These are phyloP conservation scores for Clarireedia hainanense DNA, from an alignment of 2,329 filamentous ascomycete genomes.

Conservation along the genomic window DNA sequence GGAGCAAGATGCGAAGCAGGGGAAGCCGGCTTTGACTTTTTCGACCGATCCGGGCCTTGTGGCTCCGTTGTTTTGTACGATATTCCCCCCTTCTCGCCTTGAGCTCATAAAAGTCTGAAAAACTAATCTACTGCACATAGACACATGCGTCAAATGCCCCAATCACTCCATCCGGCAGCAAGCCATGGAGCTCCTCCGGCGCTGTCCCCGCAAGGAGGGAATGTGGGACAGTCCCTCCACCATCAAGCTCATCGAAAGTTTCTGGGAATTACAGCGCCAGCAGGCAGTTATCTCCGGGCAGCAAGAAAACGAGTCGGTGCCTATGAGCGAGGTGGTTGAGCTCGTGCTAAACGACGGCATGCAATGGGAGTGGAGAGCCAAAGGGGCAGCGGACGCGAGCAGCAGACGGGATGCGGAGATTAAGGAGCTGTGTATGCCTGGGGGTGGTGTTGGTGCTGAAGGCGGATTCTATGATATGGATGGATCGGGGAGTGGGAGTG, in stretches of 20 bases:
- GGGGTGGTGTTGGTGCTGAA: no score
- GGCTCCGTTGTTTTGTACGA: conserved; percentile 24
- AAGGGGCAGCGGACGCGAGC: background rate
- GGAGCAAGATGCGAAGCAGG: conserved; percentile 20
- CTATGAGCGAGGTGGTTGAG: conserved; percentile 5
- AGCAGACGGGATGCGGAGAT: background rate
- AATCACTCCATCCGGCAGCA: conserved; percentile 11
- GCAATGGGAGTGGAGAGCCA: conserved; percentile 9
- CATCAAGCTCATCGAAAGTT: conserved; percentile 17
- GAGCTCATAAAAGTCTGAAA: background rate
- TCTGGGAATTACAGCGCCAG: conserved; percentile 19
- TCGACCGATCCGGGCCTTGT: conserved; percentile 25
- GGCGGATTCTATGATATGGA: no score
- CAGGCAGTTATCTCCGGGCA: background rate
- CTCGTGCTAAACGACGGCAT: conserved; percentile 6
- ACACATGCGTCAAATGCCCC: conserved; percentile 16
- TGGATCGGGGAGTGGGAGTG: no score
- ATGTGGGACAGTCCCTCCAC: conserved; percentile 26
- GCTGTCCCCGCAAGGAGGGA: conserved; percentile 24
- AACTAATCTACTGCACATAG: background rate
- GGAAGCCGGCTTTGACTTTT: conserved; percentile 21
- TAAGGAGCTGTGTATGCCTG: background rate
- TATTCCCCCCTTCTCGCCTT: background rate
- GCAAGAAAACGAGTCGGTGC: background rate
- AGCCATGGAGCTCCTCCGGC: conserved; percentile 20